phyloP scores from a whole-genome alignment of 306 rosid species.

The Ziziphus jujuba region DNA sequence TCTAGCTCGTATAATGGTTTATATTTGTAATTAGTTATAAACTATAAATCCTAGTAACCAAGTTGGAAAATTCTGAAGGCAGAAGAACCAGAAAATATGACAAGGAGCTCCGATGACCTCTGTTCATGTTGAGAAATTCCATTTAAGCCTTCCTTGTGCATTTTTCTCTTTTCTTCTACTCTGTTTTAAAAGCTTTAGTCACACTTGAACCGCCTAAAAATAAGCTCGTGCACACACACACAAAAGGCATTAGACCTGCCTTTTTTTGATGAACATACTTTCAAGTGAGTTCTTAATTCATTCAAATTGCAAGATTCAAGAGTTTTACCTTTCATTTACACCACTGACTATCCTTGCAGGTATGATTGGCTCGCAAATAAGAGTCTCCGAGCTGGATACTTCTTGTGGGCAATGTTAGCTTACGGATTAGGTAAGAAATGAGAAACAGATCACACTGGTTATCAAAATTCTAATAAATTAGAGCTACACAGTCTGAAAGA shows the following conservation, averaged over 20 bases:
- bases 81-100: too few species aligned
- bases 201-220: too few species aligned
- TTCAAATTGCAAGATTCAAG: not conserved
- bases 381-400: conserved; percentile 73
- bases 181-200: too few species aligned
- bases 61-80: too few species aligned
- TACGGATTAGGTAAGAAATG: conserved; percentile 83
- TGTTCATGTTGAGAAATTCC: too few species aligned
- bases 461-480: not conserved
- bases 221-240: too few species aligned
- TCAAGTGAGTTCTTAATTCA: not conserved
- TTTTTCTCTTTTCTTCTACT: too few species aligned
- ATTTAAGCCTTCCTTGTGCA: too few species aligned
- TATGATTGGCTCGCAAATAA: conserved; percentile 90
- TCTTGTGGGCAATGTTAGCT: conserved; percentile 91
- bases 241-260: not conserved
- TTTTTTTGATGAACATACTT: not conserved
- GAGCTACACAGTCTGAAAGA: not conserved
- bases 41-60: too few species aligned
- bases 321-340: not conserved
- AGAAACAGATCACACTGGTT: conserved; percentile 16
- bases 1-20: too few species aligned
- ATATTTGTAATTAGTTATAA: too few species aligned
- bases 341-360: conserved; percentile 38
- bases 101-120: too few species aligned